Evolutionary conservation across 1,284 basidiomycete species (phyloP), one percentile per base, ranked within the genome.

Genomic region (Puccinia polysora): DNA sequence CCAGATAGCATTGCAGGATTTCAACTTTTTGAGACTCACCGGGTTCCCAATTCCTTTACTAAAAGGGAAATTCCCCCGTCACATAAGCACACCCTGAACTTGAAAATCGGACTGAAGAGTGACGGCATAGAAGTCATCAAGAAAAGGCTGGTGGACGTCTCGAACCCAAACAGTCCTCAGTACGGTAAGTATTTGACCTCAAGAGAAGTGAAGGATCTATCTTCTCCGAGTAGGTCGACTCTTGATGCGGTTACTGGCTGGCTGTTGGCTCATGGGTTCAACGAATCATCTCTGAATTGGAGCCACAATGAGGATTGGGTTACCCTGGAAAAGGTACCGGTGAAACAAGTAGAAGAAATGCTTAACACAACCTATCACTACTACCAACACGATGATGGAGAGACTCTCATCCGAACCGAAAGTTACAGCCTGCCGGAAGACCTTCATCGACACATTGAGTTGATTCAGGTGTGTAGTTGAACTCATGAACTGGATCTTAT

Each of bases 331-430:
- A 23, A 40, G 10, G 32, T 65, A 1, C 50, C 50, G 2, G 15
- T 65, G 36, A 30, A 30, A 50, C 52, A 65, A 38, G 64, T 40
- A 65, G 50, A 65, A 43, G 50, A 38, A 25, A 65, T 65, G 64
- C 50, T 65, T 10, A n/a, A 65, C 28, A 55, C 64, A 10, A 55
- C 47, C 25, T 65, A 65, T 32, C 43, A 5, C 14, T 55, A 53
- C n/a, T 65, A 65, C 20, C 32, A 55, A 23, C 64, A 65, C 38
- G 36, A 55, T 28, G 50, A 55, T 30, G 64, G 64, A 2, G 64
- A 52, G 10, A 28, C 43, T 5, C 20, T 65, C 7, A 12, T 65
- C 34, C 34, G 64, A 28, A 65, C 64, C 4, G 64, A 65, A 65
- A 32, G 45, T 20, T 65, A 65, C 34, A 65, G 64, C 50, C 25